Evolutionary conservation across 2,329 filamentous ascomycete species (phyloP).

Genomic region (Alternaria metachromatica): DNA sequence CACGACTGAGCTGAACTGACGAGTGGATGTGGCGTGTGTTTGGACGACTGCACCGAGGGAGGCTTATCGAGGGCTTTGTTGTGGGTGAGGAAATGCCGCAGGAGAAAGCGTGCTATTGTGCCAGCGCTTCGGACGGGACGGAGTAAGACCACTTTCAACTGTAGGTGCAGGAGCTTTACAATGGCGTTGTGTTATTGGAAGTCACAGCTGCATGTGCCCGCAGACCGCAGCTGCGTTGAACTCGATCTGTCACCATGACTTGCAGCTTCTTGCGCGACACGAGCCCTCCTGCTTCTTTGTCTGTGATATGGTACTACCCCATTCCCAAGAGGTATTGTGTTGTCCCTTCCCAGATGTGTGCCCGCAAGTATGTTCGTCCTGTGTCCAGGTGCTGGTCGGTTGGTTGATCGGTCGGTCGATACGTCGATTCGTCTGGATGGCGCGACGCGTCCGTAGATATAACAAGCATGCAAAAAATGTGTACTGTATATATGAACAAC

Average conservation of each 20-base stretch:
- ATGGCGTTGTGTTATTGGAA: background rate
- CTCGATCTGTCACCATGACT: background rate
- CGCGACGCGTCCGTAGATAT: background rate
- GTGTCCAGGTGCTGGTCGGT: background rate
- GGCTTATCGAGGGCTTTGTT: constrained; percentile 12
- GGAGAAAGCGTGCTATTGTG: background rate
- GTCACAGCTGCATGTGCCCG: background rate
- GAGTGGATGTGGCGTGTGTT: constrained; percentile 3
- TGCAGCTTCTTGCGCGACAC: background rate
- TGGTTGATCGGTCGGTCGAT: background rate
- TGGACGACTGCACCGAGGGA: background rate
- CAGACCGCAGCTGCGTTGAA: background rate
- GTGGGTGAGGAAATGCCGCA: background rate
- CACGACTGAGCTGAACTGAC: constrained; percentile 8
- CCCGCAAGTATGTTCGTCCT: background rate
- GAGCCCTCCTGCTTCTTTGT: background rate
- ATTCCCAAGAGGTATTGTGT: background rate
- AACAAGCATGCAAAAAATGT: background rate
- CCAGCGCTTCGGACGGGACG: background rate
- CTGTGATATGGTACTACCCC: background rate
- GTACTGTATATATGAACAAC: background rate
- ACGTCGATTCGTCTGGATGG: background rate
- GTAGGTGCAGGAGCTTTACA: background rate
- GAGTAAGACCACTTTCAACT: background rate
- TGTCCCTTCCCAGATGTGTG: background rate